phyloP scores from a whole-genome alignment of 169 alveolate species.

The Blepharisma undulans region DNA sequence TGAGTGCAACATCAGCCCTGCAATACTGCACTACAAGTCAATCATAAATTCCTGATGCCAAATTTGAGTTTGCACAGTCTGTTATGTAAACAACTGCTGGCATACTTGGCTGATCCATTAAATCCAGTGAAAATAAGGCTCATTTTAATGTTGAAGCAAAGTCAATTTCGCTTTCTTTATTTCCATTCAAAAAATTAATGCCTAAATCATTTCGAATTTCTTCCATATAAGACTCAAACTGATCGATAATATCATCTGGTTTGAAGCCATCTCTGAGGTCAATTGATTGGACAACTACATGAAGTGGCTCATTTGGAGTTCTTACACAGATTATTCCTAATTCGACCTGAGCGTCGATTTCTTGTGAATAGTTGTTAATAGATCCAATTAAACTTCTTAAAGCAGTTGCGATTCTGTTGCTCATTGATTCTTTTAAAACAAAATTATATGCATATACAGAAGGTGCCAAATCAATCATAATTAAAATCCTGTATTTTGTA shows the following conservation, averaged over 20 bases:
- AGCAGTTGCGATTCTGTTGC: neutral
- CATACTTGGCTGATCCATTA: neutral
- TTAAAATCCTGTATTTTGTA: neutral
- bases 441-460: neutral
- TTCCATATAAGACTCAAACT: neutral
- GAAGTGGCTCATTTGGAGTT: neutral
- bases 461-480: neutral
- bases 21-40: conserved; percentile 32
- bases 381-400: neutral
- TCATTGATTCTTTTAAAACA: neutral
- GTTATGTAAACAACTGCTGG: conserved; percentile 13
- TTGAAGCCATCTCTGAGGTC: neutral
- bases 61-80: neutral
- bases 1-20: neutral
- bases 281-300: neutral
- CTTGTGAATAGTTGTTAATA: neutral
- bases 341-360: neutral
- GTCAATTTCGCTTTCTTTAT: neutral
- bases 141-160: neutral
- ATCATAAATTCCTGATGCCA: conserved; percentile 17
- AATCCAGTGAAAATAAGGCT: neutral
- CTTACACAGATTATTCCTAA: neutral
- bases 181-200: neutral
- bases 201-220: neutral
- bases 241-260: neutral